A percentile compares a stretch with the other conserved stretches of the same genome.
Conservation (phyloP, 345 rosid genomes). For the Schrenkiella parvula region DNA sequence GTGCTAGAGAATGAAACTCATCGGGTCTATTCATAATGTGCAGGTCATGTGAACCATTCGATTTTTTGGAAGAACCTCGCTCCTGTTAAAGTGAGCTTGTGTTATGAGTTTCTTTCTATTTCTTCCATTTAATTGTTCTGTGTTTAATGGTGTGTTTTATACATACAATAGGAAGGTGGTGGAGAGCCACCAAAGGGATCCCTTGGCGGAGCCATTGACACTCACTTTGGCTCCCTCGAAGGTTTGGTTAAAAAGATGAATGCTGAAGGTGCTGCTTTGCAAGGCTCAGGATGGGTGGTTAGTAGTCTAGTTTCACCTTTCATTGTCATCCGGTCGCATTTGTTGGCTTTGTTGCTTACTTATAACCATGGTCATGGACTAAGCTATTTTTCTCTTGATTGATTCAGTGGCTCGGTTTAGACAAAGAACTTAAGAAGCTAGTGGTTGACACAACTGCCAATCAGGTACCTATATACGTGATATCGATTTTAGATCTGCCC, state of each 20-base stretch:
- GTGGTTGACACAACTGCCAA: constrained; percentile 87
- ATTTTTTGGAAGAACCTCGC: constrained; percentile 90
- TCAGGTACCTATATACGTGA: constrained; percentile 54
- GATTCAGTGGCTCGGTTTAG: constrained; percentile 83
- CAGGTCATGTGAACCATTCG: constrained; percentile 94
- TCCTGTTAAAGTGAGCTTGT: constrained; percentile 55
- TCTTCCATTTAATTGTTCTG: not conserved
- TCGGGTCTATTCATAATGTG: not conserved
- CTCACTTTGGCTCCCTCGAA: constrained; percentile 80
- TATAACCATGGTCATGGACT: not conserved
- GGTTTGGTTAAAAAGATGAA: constrained; percentile 69
- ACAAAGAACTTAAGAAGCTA: constrained; percentile 79
- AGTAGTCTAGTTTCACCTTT: constrained; percentile 24
- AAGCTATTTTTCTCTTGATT: not conserved
- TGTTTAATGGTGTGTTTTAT: not conserved
- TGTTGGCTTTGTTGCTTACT: not conserved
- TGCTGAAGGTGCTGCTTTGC: constrained; percentile 92
- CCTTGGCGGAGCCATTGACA: constrained; percentile 73
- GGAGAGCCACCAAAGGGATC: constrained; percentile 84
- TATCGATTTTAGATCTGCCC: not conserved
- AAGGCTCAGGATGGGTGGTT: constrained; percentile 99
- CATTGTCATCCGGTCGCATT: not conserved
- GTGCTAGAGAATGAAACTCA: not conserved
- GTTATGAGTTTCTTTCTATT: not conserved
- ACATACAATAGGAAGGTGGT: constrained; percentile 70